A percentile compares a stretch with the other conserved stretches of the same genome.
Evolutionary conservation across 2,329 filamentous ascomycete species (phyloP).

Genomic region (Cercospora sp.): DNA sequence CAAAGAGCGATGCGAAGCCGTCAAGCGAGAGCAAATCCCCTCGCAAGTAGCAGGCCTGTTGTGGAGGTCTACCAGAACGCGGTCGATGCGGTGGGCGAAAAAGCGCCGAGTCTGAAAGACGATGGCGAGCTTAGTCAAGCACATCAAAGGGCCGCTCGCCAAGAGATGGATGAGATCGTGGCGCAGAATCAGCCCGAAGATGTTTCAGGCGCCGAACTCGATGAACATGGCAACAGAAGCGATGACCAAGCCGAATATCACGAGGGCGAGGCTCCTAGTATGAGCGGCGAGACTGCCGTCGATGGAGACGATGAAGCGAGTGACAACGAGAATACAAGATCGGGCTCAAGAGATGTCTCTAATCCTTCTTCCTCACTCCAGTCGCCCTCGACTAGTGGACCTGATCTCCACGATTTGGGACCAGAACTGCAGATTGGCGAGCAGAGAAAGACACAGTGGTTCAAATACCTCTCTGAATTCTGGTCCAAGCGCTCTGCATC

Average conservation of each 20-base stretch:
- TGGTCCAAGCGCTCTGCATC: constrained; percentile 97
- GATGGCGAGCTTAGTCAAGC: constrained; percentile 19
- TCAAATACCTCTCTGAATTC: constrained; percentile 96
- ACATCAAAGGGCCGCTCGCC: constrained; percentile 12
- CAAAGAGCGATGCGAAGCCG: constrained; percentile 75
- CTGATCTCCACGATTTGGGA: constrained; percentile 54
- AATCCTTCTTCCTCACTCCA: constrained; percentile 33
- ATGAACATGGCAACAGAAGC: constrained; percentile 14
- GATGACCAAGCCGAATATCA: constrained; percentile 6
- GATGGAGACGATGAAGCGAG: constrained; percentile 59
- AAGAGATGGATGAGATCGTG: constrained; percentile 23
- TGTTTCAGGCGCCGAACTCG: constrained; percentile 13
- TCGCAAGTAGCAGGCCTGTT: constrained; percentile 90
- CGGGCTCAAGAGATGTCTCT: constrained; percentile 54
- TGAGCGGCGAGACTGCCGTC: constrained; percentile 27
- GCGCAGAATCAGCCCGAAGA: constrained; percentile 27
- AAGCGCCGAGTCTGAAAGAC: constrained; percentile 11
- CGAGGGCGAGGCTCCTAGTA: constrained; percentile 1
- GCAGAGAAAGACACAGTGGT: constrained; percentile 86
- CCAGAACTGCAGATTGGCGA: constrained; percentile 76
- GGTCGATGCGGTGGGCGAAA: constrained; percentile 71
- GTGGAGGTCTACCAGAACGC: constrained; percentile 96
- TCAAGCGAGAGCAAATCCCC: constrained; percentile 78
- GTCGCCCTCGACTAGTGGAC: constrained; percentile 59
- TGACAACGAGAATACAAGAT: constrained; percentile 75